Conservation (phyloP, 2,329 filamentous ascomycete species). For the Xylariomycetidae sp. region DNA sequence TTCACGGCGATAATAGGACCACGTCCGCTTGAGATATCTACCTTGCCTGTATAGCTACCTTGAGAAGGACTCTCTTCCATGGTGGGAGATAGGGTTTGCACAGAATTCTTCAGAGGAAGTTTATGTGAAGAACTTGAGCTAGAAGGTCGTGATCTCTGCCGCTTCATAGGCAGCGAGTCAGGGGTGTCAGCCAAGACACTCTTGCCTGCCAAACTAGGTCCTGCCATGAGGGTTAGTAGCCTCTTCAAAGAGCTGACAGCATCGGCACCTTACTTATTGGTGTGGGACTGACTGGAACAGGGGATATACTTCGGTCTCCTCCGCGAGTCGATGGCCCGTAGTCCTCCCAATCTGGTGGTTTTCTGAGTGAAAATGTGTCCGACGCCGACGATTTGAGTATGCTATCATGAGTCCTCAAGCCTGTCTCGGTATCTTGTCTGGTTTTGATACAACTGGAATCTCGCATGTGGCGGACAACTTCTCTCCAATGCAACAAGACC, state of each 20-base stretch:
- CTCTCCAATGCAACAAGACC: constrained; percentile 62
- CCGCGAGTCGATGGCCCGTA: constrained; percentile 10
- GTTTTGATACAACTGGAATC: constrained; percentile 34
- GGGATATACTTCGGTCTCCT: constrained; percentile 26
- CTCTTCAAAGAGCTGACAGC: no score
- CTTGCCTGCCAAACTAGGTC: no score
- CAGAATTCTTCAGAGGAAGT: constrained; percentile 8
- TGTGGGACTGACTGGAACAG: constrained; percentile 33
- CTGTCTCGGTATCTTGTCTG: constrained; percentile 8
- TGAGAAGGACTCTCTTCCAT: constrained; percentile 22
- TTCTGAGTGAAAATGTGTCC: constrained; percentile 34
- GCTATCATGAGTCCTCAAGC: no score
- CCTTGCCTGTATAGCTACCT: background rate
- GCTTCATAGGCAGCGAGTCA: constrained; percentile 11
- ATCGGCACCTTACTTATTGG: no score
- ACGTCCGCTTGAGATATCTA: no score
- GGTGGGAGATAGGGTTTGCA: constrained; percentile 23
- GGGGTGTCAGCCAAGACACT: constrained; percentile 1
- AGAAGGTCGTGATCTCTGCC: constrained; percentile 11
- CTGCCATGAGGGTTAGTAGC: no score
- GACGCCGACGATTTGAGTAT: constrained; percentile 36
- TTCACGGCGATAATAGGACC: no score
- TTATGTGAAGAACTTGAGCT: constrained; percentile 11
- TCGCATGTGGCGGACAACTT: constrained; percentile 57
- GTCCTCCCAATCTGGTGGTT: constrained; percentile 32